Percentiles rank a stretch among this genome's conserved stretches.
phyloP scores from a whole-genome alignment of 176 grass and related monocot species.

The Zoysia japonica region DNA sequence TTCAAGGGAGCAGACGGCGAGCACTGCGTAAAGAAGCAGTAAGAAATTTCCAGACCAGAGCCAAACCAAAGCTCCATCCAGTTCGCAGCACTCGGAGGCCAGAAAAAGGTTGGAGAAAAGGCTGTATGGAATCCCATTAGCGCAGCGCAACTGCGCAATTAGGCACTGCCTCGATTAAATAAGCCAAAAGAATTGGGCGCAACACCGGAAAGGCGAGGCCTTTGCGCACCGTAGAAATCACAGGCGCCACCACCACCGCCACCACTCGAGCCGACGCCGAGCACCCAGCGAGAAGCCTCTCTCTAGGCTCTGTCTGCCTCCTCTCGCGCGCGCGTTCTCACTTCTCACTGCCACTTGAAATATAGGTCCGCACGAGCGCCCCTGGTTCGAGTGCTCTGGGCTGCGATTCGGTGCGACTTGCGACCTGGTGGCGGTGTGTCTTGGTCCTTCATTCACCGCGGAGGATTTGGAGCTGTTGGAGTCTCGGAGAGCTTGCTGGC shows the following conservation, averaged over 20 bases:
- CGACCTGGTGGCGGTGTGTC: slow-evolving; percentile 6
- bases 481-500: slow-evolving; percentile 16
- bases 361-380: not conserved
- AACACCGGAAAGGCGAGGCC: slow-evolving; percentile 36
- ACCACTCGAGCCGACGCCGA: slow-evolving; percentile 21
- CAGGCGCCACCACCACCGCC: not conserved
- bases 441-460: slow-evolving; percentile 17
- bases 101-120: not conserved
- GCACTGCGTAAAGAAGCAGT: not conserved
- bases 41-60: slow-evolving; percentile 1
- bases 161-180: slow-evolving; percentile 32
- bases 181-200: slow-evolving; percentile 46
- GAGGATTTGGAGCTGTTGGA: slow-evolving; percentile 26
- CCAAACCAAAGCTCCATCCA: slow-evolving; percentile 1
- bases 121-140: slow-evolving; percentile 48
- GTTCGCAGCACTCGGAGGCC: not conserved
- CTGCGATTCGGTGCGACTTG: slow-evolving; percentile 31
- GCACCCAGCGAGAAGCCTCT: slow-evolving; percentile 32
- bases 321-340: slow-evolving; percentile 13
- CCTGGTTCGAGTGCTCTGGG: slow-evolving; percentile 1
- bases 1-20: slow-evolving; percentile 3
- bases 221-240: slow-evolving; percentile 50
- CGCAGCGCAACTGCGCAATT: slow-evolving; percentile 9
- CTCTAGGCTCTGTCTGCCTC: not conserved
- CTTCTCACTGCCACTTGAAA: slow-evolving; percentile 28